phyloP scores from a whole-genome alignment of 768 basidiomycete genomes.

The Pisolithus tinctorius region DNA sequence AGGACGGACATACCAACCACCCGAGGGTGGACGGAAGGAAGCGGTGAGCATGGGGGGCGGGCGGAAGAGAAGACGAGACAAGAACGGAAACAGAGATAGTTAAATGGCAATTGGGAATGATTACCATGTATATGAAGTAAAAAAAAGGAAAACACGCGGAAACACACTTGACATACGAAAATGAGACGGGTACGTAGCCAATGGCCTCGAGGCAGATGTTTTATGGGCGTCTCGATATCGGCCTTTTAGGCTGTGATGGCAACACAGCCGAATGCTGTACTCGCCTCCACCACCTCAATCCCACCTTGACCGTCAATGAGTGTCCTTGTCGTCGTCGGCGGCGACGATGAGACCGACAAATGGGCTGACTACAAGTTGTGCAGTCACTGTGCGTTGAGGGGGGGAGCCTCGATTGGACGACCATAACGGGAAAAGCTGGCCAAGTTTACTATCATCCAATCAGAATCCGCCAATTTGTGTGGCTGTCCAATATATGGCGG shows the following conservation, averaged over 20 bases:
- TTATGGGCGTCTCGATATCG: constrained; percentile 9
- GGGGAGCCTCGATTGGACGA: too few species aligned
- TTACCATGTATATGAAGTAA: not conserved
- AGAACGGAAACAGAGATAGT: constrained; percentile 6
- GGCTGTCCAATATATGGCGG: too few species aligned
- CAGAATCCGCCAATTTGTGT: not conserved
- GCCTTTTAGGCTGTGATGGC: too few species aligned
- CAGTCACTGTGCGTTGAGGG: too few species aligned
- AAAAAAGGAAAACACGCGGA: not conserved
- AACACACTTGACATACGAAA: constrained; percentile 2
- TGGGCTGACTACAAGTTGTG: too few species aligned
- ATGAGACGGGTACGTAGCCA: constrained; percentile 4
- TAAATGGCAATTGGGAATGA: constrained; percentile 9
- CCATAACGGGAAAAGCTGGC: not conserved
- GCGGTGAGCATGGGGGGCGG: constrained; percentile 17
- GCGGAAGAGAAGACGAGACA: constrained; percentile 2
- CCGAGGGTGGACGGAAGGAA: constrained; percentile 16
- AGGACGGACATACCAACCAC: constrained; percentile 18
- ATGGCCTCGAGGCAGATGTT: constrained; percentile 15
- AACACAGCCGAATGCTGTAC: too few species aligned
- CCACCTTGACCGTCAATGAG: not conserved
- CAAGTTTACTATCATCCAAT: not conserved
- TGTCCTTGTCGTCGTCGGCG: not conserved
- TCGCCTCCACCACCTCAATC: too few species aligned
- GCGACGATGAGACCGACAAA: not conserved